Evolutionary conservation across 768 basidiomycete species (phyloP), one percentile per base, ranked within the genome.

Genomic region (Tulasnella sp.): DNA sequence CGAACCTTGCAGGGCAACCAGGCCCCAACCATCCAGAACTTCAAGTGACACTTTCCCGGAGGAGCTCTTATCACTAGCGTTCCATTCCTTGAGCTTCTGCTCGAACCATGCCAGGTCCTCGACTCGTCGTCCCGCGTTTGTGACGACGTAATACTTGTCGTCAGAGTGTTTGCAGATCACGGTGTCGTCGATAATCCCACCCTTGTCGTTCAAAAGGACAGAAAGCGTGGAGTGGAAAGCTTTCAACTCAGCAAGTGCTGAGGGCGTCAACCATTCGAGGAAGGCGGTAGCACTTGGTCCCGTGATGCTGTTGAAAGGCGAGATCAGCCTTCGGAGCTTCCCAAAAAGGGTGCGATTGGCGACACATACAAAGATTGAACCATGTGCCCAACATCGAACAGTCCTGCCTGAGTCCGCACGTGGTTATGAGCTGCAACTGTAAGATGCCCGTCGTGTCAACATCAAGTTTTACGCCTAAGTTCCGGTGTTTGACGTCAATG

Each of bases 341-440:
- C 40, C 16, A 48, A 29, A 7, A 13, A 61, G 26, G 46, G 42
- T 18, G 40, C 40, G 75, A 37, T 3, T 46, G 51, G 51, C 69
- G n/a, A 75, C 46, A 78, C 89, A 71, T 81, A 95, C 94, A 90
- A 92, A 44, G 91, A 90, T 83, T 99, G 97, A 20, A 99, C 93
- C 97, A 99, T 99, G 84, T 99, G 98, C 29, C 94, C 94, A 37
- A 99, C 98, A 82, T 99, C 98, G 83, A 99, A 99, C 42, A 99
- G 86, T 0, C 96, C 96, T 0, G 89, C 93, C 46, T 88, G 88
- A 16, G 86, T 89, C 57, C 98, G 91, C 73, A 96, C 93, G 82
- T 98, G 92, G 69, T 92, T 90, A 84, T 99, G 97, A 81, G 94
- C 95, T 11, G 92, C 90, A 75, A 94, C 96, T 98, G 83, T 40